Base-by-base conservation (phyloP, 108 stramenopile genomes). In the Epithemia pelagica region DNA sequence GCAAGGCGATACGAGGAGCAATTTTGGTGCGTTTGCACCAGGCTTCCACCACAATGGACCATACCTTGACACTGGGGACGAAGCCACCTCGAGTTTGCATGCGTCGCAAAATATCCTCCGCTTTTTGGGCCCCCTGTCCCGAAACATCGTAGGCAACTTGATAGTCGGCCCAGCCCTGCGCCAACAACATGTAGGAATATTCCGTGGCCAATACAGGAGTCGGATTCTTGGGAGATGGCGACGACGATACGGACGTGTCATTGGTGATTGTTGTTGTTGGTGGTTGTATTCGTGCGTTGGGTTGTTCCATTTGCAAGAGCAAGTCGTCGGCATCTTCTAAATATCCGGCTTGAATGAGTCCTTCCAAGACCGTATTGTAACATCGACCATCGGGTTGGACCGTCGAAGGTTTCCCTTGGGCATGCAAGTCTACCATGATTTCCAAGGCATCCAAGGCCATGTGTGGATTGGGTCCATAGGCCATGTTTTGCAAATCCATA, bases 291-390 rank as follows among this genome's bases (percentile, higher is more conserved):
- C n/a, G n/a, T n/a, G n/a, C n/a, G n/a, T n/a, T n/a, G n/a, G n/a
- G n/a, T n/a, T n/a, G 52, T 66, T 77, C 76, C 76, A 77, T 73
- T 7, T 60, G 51, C 66, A 74, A 64, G 54, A 81, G 56, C 28
- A 81, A 32, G 24, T 29, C 21, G 61, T 77, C 74, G 25, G 73
- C 76, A 0, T 66, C 2, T 37, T 73, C 64, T n/a, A 27, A 22
- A 2, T 62, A 24, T 31, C 66, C 60, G n/a, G 69, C 55, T 52
- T 68, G 54, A 61, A 59, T 68, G 71, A 65, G 74, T 27, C 76
- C 76, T 28, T 81, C 73, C 28, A 81, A 74, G 54, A 77, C 73
- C 32, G 74, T 77, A n/a, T 57, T 65, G 61, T 81, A 81, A 26
- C 65, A 77, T 2, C 68, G 54, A 7, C 59, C 31, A 59, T 81